Conservation (phyloP, 768 basidiomycete genomes). For the Leccinum fibrillosum region DNA sequence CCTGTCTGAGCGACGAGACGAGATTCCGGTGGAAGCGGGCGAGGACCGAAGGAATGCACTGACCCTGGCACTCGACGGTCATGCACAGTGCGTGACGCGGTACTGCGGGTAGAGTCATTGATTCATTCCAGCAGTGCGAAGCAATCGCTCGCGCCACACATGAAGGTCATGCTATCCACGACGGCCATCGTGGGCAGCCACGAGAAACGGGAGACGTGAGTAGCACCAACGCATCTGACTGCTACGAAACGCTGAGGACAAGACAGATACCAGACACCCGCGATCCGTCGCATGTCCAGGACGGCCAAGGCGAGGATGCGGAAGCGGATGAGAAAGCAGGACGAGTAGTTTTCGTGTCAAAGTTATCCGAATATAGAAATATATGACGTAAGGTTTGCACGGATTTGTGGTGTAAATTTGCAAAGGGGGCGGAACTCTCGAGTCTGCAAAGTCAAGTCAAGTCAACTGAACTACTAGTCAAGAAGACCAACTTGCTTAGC, state of each 20-base stretch:
- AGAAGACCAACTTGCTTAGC: background rate
- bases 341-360: constrained; percentile 17
- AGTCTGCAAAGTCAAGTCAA: constrained; percentile 1
- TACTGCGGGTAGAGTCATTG: background rate
- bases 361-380: constrained; percentile 7
- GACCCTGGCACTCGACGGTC: constrained; percentile 49
- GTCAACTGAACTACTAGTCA: background rate
- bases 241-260: constrained; percentile 7
- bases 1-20: constrained; percentile 38
- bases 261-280: constrained; percentile 56
- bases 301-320: constrained; percentile 55
- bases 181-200: constrained; percentile 39
- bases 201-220: constrained; percentile 38
- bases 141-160: constrained; percentile 58
- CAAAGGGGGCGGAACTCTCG: background rate
- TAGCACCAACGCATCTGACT: background rate
- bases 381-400: constrained; percentile 22
- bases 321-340: constrained; percentile 38
- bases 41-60: constrained; percentile 29
- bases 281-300: constrained; percentile 51
- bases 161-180: constrained; percentile 64
- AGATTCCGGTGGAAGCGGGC: constrained; percentile 32
- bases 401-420: constrained; percentile 19
- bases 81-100: constrained; percentile 49
- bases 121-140: constrained; percentile 39